These are phyloP conservation scores for Parietaria judaica DNA, from an alignment of 306 rosid species.

Conservation along the genomic window DNA sequence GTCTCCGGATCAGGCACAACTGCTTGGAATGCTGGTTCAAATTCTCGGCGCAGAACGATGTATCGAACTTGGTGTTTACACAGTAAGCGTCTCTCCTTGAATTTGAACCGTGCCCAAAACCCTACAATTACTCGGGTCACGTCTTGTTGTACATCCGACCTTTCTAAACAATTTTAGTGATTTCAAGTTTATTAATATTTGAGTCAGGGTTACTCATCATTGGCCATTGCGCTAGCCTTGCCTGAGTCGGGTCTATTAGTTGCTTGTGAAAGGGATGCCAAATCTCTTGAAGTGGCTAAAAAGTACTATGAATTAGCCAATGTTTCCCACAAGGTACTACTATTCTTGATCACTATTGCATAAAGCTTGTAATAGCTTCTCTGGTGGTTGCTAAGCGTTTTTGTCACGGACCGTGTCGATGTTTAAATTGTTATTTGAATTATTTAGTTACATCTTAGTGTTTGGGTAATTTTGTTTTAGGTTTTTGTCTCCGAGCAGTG, in stretches of 20 bases:
- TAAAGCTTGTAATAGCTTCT: neutral
- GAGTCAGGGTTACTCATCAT: conserved; percentile 77
- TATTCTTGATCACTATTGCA: conserved; percentile 3
- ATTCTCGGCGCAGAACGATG: conserved; percentile 84
- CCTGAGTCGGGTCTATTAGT: conserved; percentile 84
- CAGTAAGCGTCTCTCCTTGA: conserved; percentile 31
- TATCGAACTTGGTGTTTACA: conserved; percentile 92
- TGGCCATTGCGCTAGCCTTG: conserved; percentile 78
- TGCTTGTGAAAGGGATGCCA: conserved; percentile 84
- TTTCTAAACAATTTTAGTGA: too few species aligned
- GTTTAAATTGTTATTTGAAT: too few species aligned
- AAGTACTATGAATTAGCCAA: conserved; percentile 71
- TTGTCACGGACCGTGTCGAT: too few species aligned
- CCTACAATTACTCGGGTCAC: neutral
- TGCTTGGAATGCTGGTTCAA: conserved; percentile 90
- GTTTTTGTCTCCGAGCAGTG: too few species aligned
- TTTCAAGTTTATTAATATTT: too few species aligned
- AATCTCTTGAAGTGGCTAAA: conserved; percentile 70
- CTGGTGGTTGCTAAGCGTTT: neutral
- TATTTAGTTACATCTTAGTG: too few species aligned
- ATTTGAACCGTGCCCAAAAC: neutral
- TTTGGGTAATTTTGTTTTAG: too few species aligned
- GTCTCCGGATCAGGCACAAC: conserved; percentile 94
- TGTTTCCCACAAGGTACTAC: conserved; percentile 72
- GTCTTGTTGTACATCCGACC: too few species aligned